Percentiles rank a stretch among this genome's conserved stretches.
Evolutionary conservation across 176 grass and related monocot species (phyloP).

Genomic region (Aegilops sharonensis): DNA sequence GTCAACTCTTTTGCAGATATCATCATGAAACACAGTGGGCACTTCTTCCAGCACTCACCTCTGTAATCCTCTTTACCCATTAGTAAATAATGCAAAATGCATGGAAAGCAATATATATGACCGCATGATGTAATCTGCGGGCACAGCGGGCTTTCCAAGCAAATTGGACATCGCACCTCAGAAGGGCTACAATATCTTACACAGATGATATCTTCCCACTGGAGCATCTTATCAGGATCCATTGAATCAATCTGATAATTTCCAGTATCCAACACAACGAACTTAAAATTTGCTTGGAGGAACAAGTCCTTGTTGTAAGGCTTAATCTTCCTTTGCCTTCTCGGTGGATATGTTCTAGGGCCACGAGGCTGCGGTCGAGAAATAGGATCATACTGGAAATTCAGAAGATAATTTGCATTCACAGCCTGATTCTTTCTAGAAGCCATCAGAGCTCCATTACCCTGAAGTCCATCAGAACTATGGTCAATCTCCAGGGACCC

Average conservation of each 20-base stretch:
- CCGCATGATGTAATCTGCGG: slow-evolving; percentile 96
- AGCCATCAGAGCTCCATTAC: slow-evolving; percentile 53
- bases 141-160: slow-evolving; percentile 83
- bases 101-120: slow-evolving; percentile 98
- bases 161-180: slow-evolving; percentile 84
- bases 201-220: slow-evolving; percentile 93
- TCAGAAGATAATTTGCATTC: slow-evolving; percentile 91
- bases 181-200: slow-evolving; percentile 61
- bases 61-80: slow-evolving; percentile 69
- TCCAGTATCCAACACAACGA: slow-evolving; percentile 82
- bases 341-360: slow-evolving; percentile 65
- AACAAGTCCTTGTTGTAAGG: slow-evolving; percentile 97
- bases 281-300: slow-evolving; percentile 98
- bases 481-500: slow-evolving; percentile 23
- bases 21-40: slow-evolving; percentile 94
- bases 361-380: slow-evolving; percentile 56
- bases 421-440: slow-evolving; percentile 70
- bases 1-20: slow-evolving; percentile 86
- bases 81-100: slow-evolving; percentile 78
- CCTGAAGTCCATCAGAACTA: slow-evolving; percentile 24
- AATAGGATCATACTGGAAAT: slow-evolving; percentile 98
- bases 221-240: slow-evolving; percentile 98
- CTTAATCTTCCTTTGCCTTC: slow-evolving; percentile 82
- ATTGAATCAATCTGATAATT: slow-evolving; percentile 62
- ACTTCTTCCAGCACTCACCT: slow-evolving; percentile 83